Base-by-base conservation (phyloP, 2,329 filamentous ascomycete genomes). In the Elsinoe necatrix region DNA sequence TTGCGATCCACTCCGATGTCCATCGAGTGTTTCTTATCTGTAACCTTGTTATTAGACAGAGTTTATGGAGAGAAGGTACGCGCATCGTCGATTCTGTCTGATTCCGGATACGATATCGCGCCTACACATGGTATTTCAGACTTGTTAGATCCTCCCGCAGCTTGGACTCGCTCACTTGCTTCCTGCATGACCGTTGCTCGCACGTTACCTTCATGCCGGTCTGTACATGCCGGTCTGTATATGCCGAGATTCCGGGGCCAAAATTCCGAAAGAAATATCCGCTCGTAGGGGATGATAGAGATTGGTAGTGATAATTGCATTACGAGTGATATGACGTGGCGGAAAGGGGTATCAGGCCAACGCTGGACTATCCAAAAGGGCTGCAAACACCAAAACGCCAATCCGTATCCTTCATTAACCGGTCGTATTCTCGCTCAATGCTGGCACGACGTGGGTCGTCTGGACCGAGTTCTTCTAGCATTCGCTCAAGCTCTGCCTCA, bases 401-500 rank as follows among this genome's bases (percentile, higher is more conserved):
- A 47, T 56, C 54, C 54, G 25, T 29, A 16, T 56, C 54, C 23
- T 56, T 45, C 48, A 52, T 37, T 48, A 42, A 21, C 35, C 41
- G 35, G 35, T 20, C 23, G 23, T 55, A 45, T 18, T 42, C 35
- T 43, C 52, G n/a, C 35, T 55, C 35, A 14, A 52, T 52, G 25
- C 39, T 55, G 8, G 21, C 37, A n/a, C 52, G 35, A 9, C 52
- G 21, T 42, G 52, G 35, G 29, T 55, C 35, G 31, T 55, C 23
- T 20, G 37, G 52, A n/a, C 52, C 52, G n/a, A 42, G 35, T 18
- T 47, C 20, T 21, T 56, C 54, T 56, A 56, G n/a, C 42, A 54
- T 62, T 76, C 78, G 50, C 73, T 72, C 21, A 88, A 70, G 47
- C 75, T 80, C 63, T 87, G 83, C 60, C 73, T 75, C 63, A 89